A percentile compares a stretch with the other conserved stretches of the same genome.
phyloP scores from a whole-genome alignment of 2,329 filamentous ascomycete genomes.

The Sporothrix pseudoabietina region DNA sequence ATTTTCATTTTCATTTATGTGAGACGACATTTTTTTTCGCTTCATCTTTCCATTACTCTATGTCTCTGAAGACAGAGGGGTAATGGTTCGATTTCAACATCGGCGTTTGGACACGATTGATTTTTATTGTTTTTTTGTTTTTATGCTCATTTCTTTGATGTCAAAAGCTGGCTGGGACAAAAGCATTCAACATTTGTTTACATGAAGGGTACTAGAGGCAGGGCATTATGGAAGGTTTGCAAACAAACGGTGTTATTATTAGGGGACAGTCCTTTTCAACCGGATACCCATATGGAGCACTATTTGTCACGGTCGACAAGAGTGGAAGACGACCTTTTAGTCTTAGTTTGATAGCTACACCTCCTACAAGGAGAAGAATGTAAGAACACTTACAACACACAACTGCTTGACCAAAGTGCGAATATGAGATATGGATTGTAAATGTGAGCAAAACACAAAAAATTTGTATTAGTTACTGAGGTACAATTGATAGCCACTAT shows the following conservation, averaged over 20 bases:
- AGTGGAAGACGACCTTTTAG: neutral
- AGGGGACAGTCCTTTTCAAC: conserved; percentile 34
- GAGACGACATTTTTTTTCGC: conserved; percentile 32
- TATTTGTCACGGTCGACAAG: conserved; percentile 8
- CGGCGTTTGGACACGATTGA: conserved; percentile 34
- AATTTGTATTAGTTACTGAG: neutral
- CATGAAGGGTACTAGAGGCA: conserved; percentile 32
- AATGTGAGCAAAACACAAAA: neutral
- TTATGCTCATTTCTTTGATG: neutral
- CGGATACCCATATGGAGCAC: conserved; percentile 31
- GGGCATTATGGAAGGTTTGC: conserved; percentile 18
- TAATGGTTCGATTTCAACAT: conserved; percentile 35
- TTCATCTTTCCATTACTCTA: conserved; percentile 27
- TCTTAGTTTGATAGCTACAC: conserved; percentile 16
- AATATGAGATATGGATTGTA: neutral
- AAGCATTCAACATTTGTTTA: conserved; percentile 34
- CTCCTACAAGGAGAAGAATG: conserved; percentile 24
- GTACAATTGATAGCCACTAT: neutral
- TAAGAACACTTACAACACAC: conserved; percentile 19
- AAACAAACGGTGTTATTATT: conserved; percentile 28
- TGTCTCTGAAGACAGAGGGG: neutral
- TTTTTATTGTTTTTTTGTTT: conserved; percentile 36
- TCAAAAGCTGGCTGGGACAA: conserved; percentile 23
- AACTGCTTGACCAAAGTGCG: neutral
- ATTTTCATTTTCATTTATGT: conserved; percentile 29